phyloP scores from a whole-genome alignment of 2,329 filamentous ascomycete species.

The Lachnellula subtilissima region DNA sequence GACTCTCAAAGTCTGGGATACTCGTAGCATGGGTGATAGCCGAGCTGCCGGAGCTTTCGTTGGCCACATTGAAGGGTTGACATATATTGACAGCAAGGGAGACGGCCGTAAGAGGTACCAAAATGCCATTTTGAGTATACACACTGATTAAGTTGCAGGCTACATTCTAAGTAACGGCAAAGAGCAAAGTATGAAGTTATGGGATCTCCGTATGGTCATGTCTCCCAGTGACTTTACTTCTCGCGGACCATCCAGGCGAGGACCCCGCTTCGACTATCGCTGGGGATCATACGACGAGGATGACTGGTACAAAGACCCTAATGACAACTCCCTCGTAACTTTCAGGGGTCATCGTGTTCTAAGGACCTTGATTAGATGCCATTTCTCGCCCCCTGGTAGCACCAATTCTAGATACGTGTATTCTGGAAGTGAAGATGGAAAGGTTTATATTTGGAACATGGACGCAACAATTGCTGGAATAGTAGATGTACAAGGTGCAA shows the following conservation, averaged over 20 bases:
- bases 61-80: conserved; percentile 62
- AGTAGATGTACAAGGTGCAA: conserved; percentile 73
- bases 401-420: conserved; percentile 92
- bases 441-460: conserved; percentile 88
- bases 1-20: conserved; percentile 93
- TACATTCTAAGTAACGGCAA: conserved; percentile 94
- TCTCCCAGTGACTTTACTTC: conserved; percentile 58
- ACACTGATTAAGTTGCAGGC: conserved; percentile 18
- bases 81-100: conserved; percentile 65
- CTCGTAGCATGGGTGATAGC: conserved; percentile 82
- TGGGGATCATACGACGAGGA: conserved; percentile 60
- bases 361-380: conserved; percentile 86
- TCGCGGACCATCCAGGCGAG: conserved; percentile 49
- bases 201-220: conserved; percentile 90
- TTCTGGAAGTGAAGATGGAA: conserved; percentile 82
- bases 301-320: conserved; percentile 66
- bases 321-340: conserved; percentile 89
- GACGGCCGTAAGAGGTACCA: conserved; percentile 47
- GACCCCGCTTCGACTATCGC: conserved; percentile 69
- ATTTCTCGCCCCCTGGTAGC: conserved; percentile 83
- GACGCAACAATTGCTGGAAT: conserved; percentile 76
- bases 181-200: conserved; percentile 95
- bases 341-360: conserved; percentile 88
- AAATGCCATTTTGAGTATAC: background rate
- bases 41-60: conserved; percentile 64